These are phyloP conservation scores for Ilyonectria mors-panacis DNA, from an alignment of 2,329 filamentous ascomycete species.

Conservation along the genomic window DNA sequence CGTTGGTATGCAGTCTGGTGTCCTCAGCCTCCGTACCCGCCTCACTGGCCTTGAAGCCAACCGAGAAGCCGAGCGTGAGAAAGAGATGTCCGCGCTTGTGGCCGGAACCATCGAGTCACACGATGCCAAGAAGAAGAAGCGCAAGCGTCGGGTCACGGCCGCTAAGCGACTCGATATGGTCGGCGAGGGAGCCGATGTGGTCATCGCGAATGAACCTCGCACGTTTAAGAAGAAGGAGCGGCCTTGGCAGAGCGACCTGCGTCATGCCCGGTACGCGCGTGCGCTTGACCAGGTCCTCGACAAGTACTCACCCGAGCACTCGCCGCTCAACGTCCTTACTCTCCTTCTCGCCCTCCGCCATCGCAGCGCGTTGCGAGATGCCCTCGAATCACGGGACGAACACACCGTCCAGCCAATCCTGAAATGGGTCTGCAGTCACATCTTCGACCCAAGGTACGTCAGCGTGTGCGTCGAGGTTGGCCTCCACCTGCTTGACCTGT, in stretches of 20 bases:
- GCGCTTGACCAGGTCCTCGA: constrained; percentile 86
- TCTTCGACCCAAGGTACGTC: constrained; percentile 87
- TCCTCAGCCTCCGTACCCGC: constrained; percentile 92
- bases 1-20: constrained; percentile 93
- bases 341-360: constrained; percentile 89
- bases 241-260: constrained; percentile 85
- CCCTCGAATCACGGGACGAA: constrained; percentile 86
- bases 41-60: constrained; percentile 86
- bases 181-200: constrained; percentile 88
- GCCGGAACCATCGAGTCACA: constrained; percentile 84
- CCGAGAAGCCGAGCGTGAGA: constrained; percentile 81
- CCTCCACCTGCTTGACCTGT: constrained; percentile 87
- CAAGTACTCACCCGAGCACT: constrained; percentile 64
- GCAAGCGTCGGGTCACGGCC: constrained; percentile 69
- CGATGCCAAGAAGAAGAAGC: constrained; percentile 79
- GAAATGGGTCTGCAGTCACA: constrained; percentile 84
- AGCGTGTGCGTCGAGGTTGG: constrained; percentile 86
- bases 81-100: constrained; percentile 87
- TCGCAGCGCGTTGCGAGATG: constrained; percentile 85
- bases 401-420: constrained; percentile 85
- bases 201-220: constrained; percentile 81
- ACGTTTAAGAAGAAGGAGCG: constrained; percentile 72
- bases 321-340: constrained; percentile 77
- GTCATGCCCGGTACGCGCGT: constrained; percentile 81
- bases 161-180: constrained; percentile 79